Evolutionary conservation across 2,329 filamentous ascomycete genomes (phyloP).

Genomic region (Zopfia rhizophila): DNA sequence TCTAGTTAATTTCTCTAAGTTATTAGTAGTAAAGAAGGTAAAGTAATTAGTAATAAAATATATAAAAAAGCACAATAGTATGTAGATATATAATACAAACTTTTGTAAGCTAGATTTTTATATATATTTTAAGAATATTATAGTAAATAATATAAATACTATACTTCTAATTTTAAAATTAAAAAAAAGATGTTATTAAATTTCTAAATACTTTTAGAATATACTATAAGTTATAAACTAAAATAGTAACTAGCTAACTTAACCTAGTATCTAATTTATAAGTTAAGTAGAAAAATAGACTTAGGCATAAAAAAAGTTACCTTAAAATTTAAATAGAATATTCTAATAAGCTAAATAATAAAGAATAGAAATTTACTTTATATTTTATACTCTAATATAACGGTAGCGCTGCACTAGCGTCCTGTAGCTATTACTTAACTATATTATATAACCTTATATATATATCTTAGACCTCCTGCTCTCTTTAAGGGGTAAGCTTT

Average conservation of each 20-base stretch:
- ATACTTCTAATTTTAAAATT: not conserved
- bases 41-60: constrained; percentile 17
- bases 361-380: constrained; percentile 4
- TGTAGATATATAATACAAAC: constrained; percentile 21
- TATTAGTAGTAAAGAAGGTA: constrained; percentile 14
- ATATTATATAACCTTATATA: too few species aligned
- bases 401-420: too few species aligned
- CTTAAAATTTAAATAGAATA: too few species aligned
- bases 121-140: constrained; percentile 17
- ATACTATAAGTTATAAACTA: not conserved
- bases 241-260: constrained; percentile 2
- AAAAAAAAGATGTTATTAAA: constrained; percentile 1
- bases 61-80: constrained; percentile 18
- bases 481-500: too few species aligned
- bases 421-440: too few species aligned
- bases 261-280: constrained; percentile 4
- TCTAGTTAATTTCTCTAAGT: constrained; percentile 11
- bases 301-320: too few species aligned
- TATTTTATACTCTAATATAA: constrained; percentile 1
- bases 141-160: constrained; percentile 12
- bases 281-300: not conserved
- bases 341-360: constrained; percentile 5
- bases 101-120: constrained; percentile 15
- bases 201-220: constrained; percentile 1
- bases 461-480: too few species aligned